phyloP scores from a whole-genome alignment of 441 rosid genomes.

The Aquilaria agallochum region DNA sequence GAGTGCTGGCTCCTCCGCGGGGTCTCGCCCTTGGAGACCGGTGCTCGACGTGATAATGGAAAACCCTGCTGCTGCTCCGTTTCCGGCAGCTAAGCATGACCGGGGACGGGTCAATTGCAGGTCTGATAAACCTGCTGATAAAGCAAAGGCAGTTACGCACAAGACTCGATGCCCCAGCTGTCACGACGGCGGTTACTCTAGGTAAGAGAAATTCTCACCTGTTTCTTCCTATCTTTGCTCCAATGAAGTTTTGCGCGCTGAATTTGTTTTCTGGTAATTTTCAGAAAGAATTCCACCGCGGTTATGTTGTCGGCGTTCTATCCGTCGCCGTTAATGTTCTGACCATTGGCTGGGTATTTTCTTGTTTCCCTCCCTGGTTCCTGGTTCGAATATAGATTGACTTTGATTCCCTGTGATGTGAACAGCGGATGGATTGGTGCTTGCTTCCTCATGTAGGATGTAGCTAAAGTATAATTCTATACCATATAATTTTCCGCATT shows the following conservation, averaged over 20 bases:
- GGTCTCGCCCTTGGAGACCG: slow-evolving; percentile 26
- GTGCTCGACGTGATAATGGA: slow-evolving; percentile 28
- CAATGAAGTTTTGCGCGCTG: background rate
- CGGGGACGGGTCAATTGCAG: background rate
- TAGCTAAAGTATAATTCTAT: too few relatives aligned
- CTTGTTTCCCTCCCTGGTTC: background rate
- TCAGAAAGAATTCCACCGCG: slow-evolving; percentile 12
- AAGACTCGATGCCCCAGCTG: slow-evolving; percentile 6
- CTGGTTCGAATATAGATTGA: too few relatives aligned
- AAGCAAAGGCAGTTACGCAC: slow-evolving; percentile 3
- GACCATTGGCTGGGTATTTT: background rate
- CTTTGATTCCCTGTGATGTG: too few relatives aligned
- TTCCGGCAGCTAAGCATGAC: background rate
- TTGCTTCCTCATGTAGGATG: too few relatives aligned
- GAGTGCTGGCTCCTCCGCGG: background rate
- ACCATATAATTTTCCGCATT: too few relatives aligned
- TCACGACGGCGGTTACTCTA: slow-evolving; percentile 1
- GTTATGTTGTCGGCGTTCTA: slow-evolving; percentile 25
- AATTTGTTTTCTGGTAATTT: background rate
- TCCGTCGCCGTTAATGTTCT: slow-evolving; percentile 31
- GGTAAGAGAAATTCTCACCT: slow-evolving; percentile 2
- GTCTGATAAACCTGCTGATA: background rate
- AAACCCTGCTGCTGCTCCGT: slow-evolving; percentile 11
- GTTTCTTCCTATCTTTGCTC: background rate
- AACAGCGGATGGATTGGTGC: too few relatives aligned